A percentile compares a stretch with the other conserved stretches of the same genome.
phyloP scores from a whole-genome alignment of 2,329 filamentous ascomycete species.

The Colletotrichum sp. region DNA sequence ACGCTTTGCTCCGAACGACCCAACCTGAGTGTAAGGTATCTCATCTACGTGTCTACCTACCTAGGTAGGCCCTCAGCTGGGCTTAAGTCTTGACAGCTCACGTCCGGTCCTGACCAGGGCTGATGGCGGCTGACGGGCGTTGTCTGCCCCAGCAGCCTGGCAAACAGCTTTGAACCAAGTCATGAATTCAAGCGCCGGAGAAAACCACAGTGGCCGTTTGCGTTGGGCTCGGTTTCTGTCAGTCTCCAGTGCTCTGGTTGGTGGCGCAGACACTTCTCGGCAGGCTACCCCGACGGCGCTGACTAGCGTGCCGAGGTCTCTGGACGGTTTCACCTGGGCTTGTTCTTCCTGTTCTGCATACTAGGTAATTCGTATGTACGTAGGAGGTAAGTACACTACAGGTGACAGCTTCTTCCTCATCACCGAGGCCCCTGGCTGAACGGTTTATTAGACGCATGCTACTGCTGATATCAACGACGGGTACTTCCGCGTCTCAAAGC shows the following conservation, averaged over 20 bases:
- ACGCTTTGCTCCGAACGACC: background rate
- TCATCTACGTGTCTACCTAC: background rate
- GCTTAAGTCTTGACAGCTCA: background rate
- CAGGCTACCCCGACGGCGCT: background rate
- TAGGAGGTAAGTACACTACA: background rate
- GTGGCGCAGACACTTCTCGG: background rate
- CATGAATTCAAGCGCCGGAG: background rate
- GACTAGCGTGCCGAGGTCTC: background rate
- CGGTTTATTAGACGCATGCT: background rate
- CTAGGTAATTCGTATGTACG: background rate
- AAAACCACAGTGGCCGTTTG: background rate
- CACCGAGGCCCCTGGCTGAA: background rate
- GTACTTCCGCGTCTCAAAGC: background rate
- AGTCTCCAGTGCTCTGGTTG: background rate
- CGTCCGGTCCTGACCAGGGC: background rate
- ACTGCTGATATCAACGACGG: background rate
- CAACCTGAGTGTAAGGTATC: too few species aligned
- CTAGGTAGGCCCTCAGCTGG: background rate
- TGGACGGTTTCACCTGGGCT: conserved; percentile 4
- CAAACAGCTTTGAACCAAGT: background rate
- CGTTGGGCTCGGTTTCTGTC: background rate
- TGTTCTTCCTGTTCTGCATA: background rate
- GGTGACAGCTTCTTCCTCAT: background rate
- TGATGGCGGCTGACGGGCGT: background rate
- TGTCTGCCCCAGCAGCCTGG: background rate